Evolutionary conservation across 345 rosid species (phyloP), one percentile per base, ranked within the genome.

Genomic region (Populus nigra): DNA sequence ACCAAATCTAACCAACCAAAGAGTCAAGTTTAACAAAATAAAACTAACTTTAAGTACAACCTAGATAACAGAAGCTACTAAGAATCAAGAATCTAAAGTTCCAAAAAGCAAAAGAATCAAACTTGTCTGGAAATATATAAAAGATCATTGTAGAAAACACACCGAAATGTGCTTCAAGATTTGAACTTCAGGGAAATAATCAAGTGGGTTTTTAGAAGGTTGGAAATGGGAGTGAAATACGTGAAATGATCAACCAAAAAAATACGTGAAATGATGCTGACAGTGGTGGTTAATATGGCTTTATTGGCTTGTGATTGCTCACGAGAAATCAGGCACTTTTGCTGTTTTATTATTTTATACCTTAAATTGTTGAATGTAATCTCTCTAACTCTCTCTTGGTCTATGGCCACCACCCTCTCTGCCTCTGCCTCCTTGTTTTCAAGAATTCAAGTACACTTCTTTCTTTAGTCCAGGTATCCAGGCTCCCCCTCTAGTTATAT

Each of bases 271-370:
- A 47, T 62, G 82, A 74, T 69, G 85, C 38, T 68, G 80, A 83
- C 79, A 83, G 70, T 75, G 77, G 78, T 72, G 71, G 76, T 62
- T 75, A 7, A 20, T 20, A 75, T 33, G 62, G 75, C 81, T 84
- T 81, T 69, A 27, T 73, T 74, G 81, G 77, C 90, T 71, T 78
- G 91, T 86, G 91, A 84, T 68, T 67, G 50, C 55, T 86, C 91
- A 84, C 93, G 89, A 74, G 83, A 88, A 83, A 74, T 68, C 84
- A 73, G 35, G 80, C 80, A 76, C 55, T 10, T 43, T 69, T 0
- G 11, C 5, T 10, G 45, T 41, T 10, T 38, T 41, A 5, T 33
- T 11, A 45, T 69, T 73, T 55, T 71, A 72, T 74, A 67, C 43
- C 69, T 66, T 68, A 16, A 45, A 66, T 8, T n/a, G n/a, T 20